phyloP scores from a whole-genome alignment of 1,284 basidiomycete species.

The Puccinia horiana region DNA sequence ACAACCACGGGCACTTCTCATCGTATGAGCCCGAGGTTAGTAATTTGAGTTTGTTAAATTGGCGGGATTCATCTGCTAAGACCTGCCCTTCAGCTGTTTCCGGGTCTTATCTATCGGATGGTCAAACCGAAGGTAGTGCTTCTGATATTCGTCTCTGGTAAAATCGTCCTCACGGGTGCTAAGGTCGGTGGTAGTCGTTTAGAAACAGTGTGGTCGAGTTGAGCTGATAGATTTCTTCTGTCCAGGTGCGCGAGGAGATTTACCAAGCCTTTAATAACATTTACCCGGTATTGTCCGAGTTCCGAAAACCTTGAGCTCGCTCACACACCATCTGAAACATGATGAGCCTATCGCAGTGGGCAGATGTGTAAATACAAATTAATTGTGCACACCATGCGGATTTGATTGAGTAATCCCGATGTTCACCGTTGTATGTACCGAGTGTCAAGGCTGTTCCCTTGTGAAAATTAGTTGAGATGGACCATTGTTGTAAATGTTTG shows the following conservation, averaged over 20 bases:
- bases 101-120: slow-evolving; percentile 99
- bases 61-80: slow-evolving; percentile 54
- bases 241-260: slow-evolving; percentile 93
- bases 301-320: slow-evolving; percentile 53
- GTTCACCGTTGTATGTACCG: too few species aligned
- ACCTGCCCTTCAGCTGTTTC: slow-evolving; percentile 73
- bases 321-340: neutral
- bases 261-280: slow-evolving; percentile 99
- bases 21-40: slow-evolving; percentile 93
- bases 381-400: neutral
- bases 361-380: neutral
- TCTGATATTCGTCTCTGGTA: slow-evolving; percentile 97
- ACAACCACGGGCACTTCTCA: slow-evolving; percentile 97
- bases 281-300: slow-evolving; percentile 66
- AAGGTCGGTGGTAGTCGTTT: slow-evolving; percentile 69
- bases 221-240: slow-evolving; percentile 60
- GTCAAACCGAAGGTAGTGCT: slow-evolving; percentile 99
- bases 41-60: slow-evolving; percentile 53
- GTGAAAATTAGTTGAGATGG: too few species aligned
- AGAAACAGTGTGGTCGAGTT: slow-evolving; percentile 55
- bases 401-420: neutral
- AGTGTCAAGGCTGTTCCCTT: too few species aligned
- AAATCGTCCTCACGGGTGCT: slow-evolving; percentile 97
- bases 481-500: too few species aligned
- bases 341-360: neutral